Base-by-base conservation (phyloP, 2,329 filamentous ascomycete species). In the Sclerotinia subarctica region DNA sequence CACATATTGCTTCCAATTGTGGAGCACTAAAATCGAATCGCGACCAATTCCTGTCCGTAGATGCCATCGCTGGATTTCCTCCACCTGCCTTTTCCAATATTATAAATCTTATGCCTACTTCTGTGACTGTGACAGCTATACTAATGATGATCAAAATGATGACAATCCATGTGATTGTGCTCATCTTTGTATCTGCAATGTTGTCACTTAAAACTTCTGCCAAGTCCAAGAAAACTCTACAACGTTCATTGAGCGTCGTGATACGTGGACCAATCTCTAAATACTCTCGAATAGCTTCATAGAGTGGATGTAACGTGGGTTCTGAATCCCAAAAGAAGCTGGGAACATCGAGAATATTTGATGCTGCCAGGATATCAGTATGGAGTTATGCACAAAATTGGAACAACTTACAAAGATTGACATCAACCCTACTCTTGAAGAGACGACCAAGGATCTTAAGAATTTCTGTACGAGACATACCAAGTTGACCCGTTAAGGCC, bases 251-350 rank as follows among this genome's bases (percentile, higher is more conserved):
- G 72, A 99, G 89, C 32, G 98, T 94, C 79, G 96, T 93, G 78
- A 97, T 97, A 66, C 95, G 92, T 10, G 91, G 93, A 76, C 96
- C 94, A 78, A 99, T 98, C 77, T 99, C 95, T 70, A 99, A 90
- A 77, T 99, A 99, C 78, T 98, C 95, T 74, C 95, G 92, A 63
- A 98, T 93, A 69, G 94, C 95, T 69, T 88, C 89, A 81, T 99
- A 99, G 38, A 99, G 88, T 0, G 95, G 95, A 78, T 97, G 93
- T 0, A 99, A 85, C 0, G 93, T 97, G 24, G 95, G 95, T 78
- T 99, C 95, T 15, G 92, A 92, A 78, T 98, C 94, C 95, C 95
- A 99, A 84, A 98, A 96, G 84, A 97, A 97, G 78, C 94, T 96
- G 70, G 94, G 94, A 0, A 96, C 93, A 78, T 97, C 94, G 68